Percentiles rank a stretch among this genome's conserved stretches.
phyloP scores from a whole-genome alignment of 179 eudicot genomes.

The Vitellaria paradoxa region DNA sequence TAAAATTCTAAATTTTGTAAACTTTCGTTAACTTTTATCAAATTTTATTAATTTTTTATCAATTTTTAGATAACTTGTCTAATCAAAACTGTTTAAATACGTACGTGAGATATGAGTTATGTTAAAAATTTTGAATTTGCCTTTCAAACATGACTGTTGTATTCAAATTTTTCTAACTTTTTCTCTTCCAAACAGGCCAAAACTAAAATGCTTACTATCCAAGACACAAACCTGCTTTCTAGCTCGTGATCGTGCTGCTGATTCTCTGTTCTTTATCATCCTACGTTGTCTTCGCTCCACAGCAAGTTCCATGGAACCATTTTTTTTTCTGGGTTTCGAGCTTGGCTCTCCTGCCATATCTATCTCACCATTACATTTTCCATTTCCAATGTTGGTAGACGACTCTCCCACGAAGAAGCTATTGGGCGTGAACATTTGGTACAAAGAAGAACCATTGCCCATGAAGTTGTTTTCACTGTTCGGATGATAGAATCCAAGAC shows the following conservation, averaged over 20 bases:
- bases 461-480: neutral
- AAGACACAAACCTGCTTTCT: constrained; percentile 1
- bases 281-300: constrained; percentile 37
- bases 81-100: too few species aligned
- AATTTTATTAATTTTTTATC: too few species aligned
- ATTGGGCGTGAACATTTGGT: constrained; percentile 9
- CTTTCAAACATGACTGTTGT: neutral
- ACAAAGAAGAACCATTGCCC: constrained; percentile 2
- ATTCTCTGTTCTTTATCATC: constrained; percentile 12
- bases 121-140: too few species aligned
- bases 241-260: constrained; percentile 12
- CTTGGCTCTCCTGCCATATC: constrained; percentile 20
- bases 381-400: constrained; percentile 2
- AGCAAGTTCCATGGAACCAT: constrained; percentile 22
- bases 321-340: constrained; percentile 23
- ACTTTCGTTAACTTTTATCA: too few species aligned
- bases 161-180: too few species aligned
- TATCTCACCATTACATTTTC: constrained; percentile 21
- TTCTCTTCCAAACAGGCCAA: too few species aligned
- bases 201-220: neutral
- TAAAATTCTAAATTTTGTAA: too few species aligned
- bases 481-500: constrained; percentile 1
- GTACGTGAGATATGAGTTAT: too few species aligned
- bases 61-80: too few species aligned
- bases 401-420: constrained; percentile 15